Base-by-base conservation (phyloP, 179 eudicot species). In the Amaranthus tricolor region DNA sequence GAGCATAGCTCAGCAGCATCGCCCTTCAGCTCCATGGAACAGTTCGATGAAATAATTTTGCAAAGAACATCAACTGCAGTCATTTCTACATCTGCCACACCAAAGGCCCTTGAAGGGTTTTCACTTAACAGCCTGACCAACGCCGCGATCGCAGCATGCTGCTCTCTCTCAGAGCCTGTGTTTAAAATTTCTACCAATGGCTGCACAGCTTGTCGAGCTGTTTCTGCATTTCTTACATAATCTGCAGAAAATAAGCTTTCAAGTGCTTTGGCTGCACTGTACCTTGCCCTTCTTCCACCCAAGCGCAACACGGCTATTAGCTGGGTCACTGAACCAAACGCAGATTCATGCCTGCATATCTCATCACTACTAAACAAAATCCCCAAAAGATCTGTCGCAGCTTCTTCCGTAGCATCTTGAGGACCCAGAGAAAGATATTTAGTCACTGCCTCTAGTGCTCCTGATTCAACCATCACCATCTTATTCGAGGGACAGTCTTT, bases 81-180 rank as follows among this genome's bases (percentile, higher is more conserved):
- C 88, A 89, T 84, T 84, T 93, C 99, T 66, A 91, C 87, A 80
- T 93, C 99, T 40, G 97, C 90, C 74, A 90, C 94, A 21, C 93
- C 92, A 70, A 89, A 86, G 66, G 91, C 97, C 75, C 85, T 89
- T 43, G 98, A 94, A 62, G 97, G 91, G 73, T 94, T 96, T 49
- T 90, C 99, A 76, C 91, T 86, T 60, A 94, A 82, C 65, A 96
- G 83, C 79, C 89, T 86, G 73, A 93, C 90, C 67, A 96, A 76
- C 31, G 99, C 98, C 71, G 96, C 99, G 72, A 96, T 96, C 16
- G 98, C 97, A 76, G 99, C 99, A 77, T 96, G 98, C 63, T 96
- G 99, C 82, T 96, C 99, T 81, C 81, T 94, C 89, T 96, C 99
- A 76, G 88, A 85, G 43, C 98, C 99, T 10, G 98, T 88, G 67